Conservation (phyloP, 2,329 filamentous ascomycete genomes). For the Ceratocystis eucalypticola region DNA sequence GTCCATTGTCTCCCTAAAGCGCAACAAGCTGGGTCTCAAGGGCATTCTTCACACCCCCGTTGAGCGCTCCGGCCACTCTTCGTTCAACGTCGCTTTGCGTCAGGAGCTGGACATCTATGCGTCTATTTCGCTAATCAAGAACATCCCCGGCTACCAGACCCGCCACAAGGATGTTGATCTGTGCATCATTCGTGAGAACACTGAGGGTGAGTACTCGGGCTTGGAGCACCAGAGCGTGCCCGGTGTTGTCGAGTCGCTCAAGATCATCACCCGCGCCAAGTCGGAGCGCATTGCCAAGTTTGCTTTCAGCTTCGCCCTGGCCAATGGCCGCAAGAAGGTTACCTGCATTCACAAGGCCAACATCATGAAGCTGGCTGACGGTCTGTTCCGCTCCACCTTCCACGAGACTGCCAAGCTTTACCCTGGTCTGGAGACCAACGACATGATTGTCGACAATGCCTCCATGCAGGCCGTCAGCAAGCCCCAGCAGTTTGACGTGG, state of each 20-base stretch:
- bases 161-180: conserved; percentile 95
- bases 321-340: conserved; percentile 98
- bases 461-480: conserved; percentile 96
- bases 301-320: conserved; percentile 91
- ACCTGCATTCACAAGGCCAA: conserved; percentile 99
- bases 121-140: conserved; percentile 96
- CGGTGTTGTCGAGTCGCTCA: conserved; percentile 96
- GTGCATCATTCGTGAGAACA: conserved; percentile 99
- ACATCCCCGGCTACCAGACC: conserved; percentile 96
- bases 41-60: conserved; percentile 97
- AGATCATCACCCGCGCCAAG: conserved; percentile 99
- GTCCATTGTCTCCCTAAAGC: conserved; percentile 85
- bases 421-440: conserved; percentile 87
- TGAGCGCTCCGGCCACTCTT: conserved; percentile 91
- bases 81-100: conserved; percentile 97
- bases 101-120: conserved; percentile 99
- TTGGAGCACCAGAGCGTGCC: conserved; percentile 95
- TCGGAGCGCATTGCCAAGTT: conserved; percentile 99
- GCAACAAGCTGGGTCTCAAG: conserved; percentile 98
- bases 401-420: conserved; percentile 87
- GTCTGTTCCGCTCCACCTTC: conserved; percentile 97
- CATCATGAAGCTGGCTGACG: conserved; percentile 99
- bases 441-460: conserved; percentile 99
- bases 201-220: conserved; percentile 97
- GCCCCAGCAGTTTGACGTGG: conserved; percentile 97